These are phyloP conservation scores for Calvatia gigantea DNA, from an alignment of 768 basidiomycete genomes.

Conservation along the genomic window DNA sequence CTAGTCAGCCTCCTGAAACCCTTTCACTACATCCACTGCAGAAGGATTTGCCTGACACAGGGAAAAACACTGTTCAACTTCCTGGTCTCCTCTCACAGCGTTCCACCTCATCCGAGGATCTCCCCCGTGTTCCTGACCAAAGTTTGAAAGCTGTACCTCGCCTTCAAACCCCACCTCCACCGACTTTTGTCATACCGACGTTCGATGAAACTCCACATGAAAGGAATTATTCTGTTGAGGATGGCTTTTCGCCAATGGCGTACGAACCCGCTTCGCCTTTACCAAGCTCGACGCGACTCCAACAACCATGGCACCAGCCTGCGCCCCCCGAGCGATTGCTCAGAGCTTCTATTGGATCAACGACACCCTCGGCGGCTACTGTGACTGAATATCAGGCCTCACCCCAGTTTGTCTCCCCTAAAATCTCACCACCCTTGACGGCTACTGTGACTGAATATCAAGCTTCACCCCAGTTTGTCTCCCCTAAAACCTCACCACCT, in stretches of 20 bases:
- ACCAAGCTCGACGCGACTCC: background rate
- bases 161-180: background rate
- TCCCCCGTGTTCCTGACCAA: background rate
- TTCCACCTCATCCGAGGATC: background rate
- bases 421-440: background rate
- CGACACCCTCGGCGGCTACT: background rate
- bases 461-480: background rate
- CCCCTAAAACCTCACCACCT: background rate
- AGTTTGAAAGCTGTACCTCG: background rate
- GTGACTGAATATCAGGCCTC: background rate
- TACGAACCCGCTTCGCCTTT: background rate
- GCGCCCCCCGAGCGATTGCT: slow-evolving; percentile 18
- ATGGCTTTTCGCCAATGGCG: background rate
- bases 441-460: background rate
- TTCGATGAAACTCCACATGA: background rate
- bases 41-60: background rate
- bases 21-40: background rate
- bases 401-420: background rate
- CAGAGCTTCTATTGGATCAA: background rate
- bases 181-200: background rate
- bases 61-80: background rate
- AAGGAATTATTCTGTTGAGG: background rate
- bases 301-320: slow-evolving; percentile 17
- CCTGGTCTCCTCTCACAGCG: background rate
- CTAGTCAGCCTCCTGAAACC: background rate